Percentiles rank a stretch among this genome's conserved stretches.
Evolutionary conservation across 2,329 filamentous ascomycete genomes (phyloP).

Genomic region (Aspergillus ochraceoroseus): DNA sequence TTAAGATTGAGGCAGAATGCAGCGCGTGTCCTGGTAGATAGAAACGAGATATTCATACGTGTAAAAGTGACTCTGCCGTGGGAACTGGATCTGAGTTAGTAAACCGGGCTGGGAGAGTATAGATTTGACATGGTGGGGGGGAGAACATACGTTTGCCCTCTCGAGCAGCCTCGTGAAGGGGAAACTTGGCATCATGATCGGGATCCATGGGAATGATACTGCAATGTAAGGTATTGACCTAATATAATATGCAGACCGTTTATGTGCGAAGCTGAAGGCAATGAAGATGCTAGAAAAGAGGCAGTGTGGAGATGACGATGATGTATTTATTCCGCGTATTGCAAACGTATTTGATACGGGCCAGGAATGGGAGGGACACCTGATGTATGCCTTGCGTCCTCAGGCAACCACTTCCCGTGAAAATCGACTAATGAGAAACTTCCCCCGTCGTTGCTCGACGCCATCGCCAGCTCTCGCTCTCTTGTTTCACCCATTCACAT

Average conservation of each 20-base stretch:
- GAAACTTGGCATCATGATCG: conserved; percentile 59
- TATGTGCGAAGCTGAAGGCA: not conserved
- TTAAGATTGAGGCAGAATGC: no score
- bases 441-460: no score
- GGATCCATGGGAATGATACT: conserved; percentile 37
- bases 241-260: no score
- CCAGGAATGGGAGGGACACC: no score
- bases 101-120: conserved; percentile 12
- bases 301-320: conserved; percentile 22
- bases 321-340: conserved; percentile 6
- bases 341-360: not conserved
- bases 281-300: no score
- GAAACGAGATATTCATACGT: conserved; percentile 45
- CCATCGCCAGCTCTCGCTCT: no score
- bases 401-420: conserved; percentile 20
- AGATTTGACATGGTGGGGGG: not conserved
- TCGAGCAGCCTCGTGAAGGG: conserved; percentile 79
- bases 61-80: conserved; percentile 68
- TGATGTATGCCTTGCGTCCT: conserved; percentile 15
- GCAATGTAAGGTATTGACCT: no score
- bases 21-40: conserved; percentile 35
- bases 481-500: no score
- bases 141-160: conserved; percentile 68
- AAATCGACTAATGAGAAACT: conserved; percentile 11
- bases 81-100: conserved; percentile 50